Evolutionary conservation across 2,329 filamentous ascomycete species (phyloP).

Genomic region (Colletotrichum truncatum): DNA sequence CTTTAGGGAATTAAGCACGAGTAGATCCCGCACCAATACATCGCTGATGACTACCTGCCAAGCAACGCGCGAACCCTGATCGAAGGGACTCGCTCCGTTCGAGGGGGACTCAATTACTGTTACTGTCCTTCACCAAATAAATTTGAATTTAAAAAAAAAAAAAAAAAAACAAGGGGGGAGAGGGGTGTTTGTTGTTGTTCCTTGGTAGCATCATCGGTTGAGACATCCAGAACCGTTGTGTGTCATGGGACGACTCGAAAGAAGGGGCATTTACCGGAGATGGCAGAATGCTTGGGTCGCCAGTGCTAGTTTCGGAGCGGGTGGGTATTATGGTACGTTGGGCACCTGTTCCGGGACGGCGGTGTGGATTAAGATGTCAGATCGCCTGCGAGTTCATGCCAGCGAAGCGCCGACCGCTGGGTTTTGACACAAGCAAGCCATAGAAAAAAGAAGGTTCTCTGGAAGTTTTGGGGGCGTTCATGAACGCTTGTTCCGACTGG

Average conservation of each 20-base stretch:
- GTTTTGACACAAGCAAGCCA: neutral
- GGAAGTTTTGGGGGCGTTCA: conserved; percentile 8
- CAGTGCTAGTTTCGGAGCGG: neutral
- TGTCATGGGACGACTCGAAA: neutral
- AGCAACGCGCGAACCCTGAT: neutral
- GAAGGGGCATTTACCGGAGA: neutral
- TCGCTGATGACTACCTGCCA: conserved; percentile 10
- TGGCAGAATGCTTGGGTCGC: neutral
- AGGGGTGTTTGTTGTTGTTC: no score
- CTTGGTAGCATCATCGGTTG: no score
- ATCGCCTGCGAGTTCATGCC: neutral
- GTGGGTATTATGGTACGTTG: conserved; percentile 23
- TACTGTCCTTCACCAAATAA: no score
- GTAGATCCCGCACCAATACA: neutral
- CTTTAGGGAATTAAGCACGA: neutral
- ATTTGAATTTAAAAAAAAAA: no score
- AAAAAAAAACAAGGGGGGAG: no score
- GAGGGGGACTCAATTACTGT: no score
- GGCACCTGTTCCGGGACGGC: conserved; percentile 17
- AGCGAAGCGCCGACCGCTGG: neutral
- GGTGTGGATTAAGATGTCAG: conserved; percentile 12
- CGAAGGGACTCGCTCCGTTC: no score
- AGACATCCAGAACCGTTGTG: no score
- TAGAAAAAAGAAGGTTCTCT: neutral
- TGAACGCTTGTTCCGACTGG: conserved; percentile 2